Evolutionary conservation across 495 filamentous ascomycete genomes (phyloP).

Genomic region (Podospora sp.): DNA sequence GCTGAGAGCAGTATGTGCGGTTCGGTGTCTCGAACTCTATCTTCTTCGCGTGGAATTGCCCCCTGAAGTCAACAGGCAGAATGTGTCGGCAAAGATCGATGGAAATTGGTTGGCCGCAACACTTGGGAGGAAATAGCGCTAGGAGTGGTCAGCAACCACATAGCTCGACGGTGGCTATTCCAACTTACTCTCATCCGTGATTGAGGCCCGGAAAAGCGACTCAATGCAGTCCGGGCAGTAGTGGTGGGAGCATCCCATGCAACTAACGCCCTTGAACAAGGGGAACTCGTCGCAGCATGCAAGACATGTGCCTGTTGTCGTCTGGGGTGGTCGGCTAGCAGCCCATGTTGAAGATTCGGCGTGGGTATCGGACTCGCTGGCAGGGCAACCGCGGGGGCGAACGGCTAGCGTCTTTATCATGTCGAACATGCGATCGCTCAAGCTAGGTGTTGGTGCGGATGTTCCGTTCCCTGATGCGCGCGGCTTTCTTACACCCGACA

Average conservation of each 20-base stretch:
- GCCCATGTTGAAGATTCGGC: conserved; percentile 28
- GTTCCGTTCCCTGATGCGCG: background rate
- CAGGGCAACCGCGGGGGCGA: background rate
- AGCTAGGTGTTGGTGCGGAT: background rate
- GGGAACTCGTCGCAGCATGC: conserved; percentile 22
- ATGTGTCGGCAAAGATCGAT: conserved; percentile 35
- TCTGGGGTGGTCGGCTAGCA: background rate
- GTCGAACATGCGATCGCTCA: conserved; percentile 1
- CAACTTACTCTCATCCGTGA: conserved; percentile 45
- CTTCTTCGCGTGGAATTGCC: conserved; percentile 43
- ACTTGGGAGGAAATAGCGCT: conserved; percentile 55
- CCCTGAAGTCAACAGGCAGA: conserved; percentile 34
- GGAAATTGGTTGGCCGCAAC: conserved; percentile 48
- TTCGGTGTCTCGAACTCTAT: conserved; percentile 50
- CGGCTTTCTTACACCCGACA: background rate
- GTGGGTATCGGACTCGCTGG: background rate
- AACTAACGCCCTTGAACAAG: conserved; percentile 19
- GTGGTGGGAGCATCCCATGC: conserved; percentile 42
- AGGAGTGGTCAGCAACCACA: too few species aligned
- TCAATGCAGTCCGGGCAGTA: conserved; percentile 53
- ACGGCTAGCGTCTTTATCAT: background rate
- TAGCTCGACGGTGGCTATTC: background rate
- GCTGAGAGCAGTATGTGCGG: conserved; percentile 51
- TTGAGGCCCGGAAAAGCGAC: conserved; percentile 42
- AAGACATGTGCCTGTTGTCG: background rate